These are phyloP conservation scores for Fusarium sp. DNA, from an alignment of 2,329 filamentous ascomycete genomes.

Conservation along the genomic window DNA sequence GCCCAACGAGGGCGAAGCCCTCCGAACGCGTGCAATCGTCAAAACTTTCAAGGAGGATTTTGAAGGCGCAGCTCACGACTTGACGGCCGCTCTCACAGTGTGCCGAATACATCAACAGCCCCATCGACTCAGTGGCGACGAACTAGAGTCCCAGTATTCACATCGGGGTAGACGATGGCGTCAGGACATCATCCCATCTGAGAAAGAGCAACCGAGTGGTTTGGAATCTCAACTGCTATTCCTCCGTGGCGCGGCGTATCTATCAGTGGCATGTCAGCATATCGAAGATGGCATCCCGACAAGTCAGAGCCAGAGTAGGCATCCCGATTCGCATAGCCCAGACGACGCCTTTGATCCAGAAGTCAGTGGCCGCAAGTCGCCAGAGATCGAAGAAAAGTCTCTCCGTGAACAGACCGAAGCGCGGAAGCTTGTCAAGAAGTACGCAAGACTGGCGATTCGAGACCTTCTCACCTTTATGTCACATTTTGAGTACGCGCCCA, in stretches of 20 bases:
- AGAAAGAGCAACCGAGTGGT: conserved; percentile 72
- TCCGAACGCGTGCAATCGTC: conserved; percentile 78
- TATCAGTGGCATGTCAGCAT: conserved; percentile 74
- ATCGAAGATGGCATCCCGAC: conserved; percentile 63
- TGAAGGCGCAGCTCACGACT: conserved; percentile 73
- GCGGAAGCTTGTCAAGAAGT: conserved; percentile 74
- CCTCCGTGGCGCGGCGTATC: conserved; percentile 76
- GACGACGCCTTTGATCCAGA: neutral
- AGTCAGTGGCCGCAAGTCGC: neutral
- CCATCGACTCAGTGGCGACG: conserved; percentile 61
- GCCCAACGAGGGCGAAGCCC: conserved; percentile 70
- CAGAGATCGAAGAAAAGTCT: conserved; percentile 13
- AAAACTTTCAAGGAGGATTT: conserved; percentile 80
- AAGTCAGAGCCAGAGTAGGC: neutral
- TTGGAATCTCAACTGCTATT: conserved; percentile 80
- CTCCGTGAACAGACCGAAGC: conserved; percentile 36
- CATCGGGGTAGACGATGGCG: conserved; percentile 39
- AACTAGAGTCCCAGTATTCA: conserved; percentile 56
- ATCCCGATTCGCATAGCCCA: neutral
- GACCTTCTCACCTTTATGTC: conserved; percentile 79
- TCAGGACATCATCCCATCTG: conserved; percentile 49
- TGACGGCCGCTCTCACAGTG: conserved; percentile 71
- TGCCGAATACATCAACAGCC: conserved; percentile 63
- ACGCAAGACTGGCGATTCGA: conserved; percentile 78
- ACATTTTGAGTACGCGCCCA: conserved; percentile 81